phyloP scores from a whole-genome alignment of 257 asterid species.

The Solanum sejunctum region DNA sequence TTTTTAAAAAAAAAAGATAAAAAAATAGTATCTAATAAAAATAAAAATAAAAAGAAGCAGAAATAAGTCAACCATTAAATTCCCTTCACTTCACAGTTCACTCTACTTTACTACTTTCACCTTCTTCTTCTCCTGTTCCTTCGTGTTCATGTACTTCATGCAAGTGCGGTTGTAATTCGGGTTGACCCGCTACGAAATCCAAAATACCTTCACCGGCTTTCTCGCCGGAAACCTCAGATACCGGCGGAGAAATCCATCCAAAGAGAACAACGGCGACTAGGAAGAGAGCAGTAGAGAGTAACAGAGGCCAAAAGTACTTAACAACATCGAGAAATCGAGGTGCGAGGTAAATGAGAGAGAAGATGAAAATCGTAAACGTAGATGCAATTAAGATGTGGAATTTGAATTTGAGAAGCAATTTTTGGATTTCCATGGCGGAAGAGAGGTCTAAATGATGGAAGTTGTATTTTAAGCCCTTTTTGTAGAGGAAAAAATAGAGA shows the following conservation, averaged over 20 bases:
- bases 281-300: conserved; percentile 57
- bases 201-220: conserved; percentile 50
- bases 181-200: conserved; percentile 44
- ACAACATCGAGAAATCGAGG: conserved; percentile 42
- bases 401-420: conserved; percentile 43
- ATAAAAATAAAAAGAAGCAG: too few relatives aligned
- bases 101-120: not conserved
- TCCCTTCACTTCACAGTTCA: not conserved
- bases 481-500: not conserved
- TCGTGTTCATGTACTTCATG: not conserved
- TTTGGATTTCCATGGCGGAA: conserved; percentile 41
- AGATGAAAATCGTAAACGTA: conserved; percentile 1
- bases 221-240: conserved; percentile 25
- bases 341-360: conserved; percentile 23
- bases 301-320: conserved; percentile 59
- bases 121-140: not conserved
- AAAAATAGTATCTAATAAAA: not conserved
- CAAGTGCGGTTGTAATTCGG: conserved; percentile 15
- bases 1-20: not conserved
- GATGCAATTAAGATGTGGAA: conserved; percentile 24
- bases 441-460: not conserved
- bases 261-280: conserved; percentile 40
- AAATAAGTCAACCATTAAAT: not conserved
- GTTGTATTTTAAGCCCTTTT: not conserved
- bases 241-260: conserved; percentile 42